A percentile compares a stretch with the other conserved stretches of the same genome.
Conservation (phyloP, 148 eudicot species). For the Rhododendron molle region DNA sequence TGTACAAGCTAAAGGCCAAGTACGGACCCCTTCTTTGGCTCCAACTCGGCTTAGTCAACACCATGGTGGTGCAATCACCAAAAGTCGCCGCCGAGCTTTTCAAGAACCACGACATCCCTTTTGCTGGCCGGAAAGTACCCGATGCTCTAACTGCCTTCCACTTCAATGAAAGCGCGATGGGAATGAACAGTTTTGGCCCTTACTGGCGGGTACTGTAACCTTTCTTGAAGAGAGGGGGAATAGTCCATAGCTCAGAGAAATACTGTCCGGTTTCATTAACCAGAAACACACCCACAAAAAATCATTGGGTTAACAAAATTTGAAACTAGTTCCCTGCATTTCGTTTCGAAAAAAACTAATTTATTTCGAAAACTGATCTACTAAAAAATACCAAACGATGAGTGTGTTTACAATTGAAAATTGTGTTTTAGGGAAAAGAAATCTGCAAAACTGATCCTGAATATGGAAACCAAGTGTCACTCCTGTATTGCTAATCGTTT, state of each 20-base stretch:
- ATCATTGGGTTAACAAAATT: no score
- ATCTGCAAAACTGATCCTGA: no score
- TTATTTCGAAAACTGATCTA: no score
- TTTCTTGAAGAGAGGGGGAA: background rate
- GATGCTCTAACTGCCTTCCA: constrained; percentile 15
- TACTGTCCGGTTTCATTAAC: background rate
- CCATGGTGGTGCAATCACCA: constrained; percentile 21
- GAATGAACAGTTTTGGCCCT: constrained; percentile 10
- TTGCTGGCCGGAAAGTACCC: constrained; percentile 15
- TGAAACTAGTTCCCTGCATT: no score
- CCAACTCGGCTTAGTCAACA: constrained; percentile 23
- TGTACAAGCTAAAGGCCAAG: background rate
- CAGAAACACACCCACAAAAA: background rate
- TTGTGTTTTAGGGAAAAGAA: no score
- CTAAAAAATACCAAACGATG: no score
- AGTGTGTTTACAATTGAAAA: no score
- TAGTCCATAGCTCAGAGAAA: background rate
- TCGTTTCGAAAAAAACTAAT: background rate
- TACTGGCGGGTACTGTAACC: constrained; percentile 15
- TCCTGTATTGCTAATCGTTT: background rate
- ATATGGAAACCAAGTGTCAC: background rate
- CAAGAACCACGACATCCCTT: constrained; percentile 15
- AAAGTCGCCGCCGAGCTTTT: constrained; percentile 17
- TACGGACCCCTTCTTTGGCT: constrained; percentile 24
- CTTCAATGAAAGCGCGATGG: constrained; percentile 16